Percentiles rank a stretch among this genome's conserved stretches.
Conservation (phyloP, 2,329 filamentous ascomycete species). For the Pseudophaeomoniella oleicola region DNA sequence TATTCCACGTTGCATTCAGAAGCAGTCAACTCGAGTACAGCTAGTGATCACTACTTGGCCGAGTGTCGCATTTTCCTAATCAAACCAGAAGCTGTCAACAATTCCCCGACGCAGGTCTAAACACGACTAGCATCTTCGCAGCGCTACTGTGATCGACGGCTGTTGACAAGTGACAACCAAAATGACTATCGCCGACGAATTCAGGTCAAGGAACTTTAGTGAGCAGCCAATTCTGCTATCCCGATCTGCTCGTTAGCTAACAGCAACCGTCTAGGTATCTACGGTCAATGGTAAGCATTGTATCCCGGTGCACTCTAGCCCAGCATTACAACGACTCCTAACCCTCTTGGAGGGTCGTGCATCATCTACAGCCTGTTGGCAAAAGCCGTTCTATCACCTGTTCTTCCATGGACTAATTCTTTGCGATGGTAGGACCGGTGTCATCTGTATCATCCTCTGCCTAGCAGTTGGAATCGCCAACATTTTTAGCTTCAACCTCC, state of each 20-base stretch:
- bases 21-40: no score
- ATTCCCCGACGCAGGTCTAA: no score
- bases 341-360: conserved; percentile 4
- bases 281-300: conserved; percentile 49
- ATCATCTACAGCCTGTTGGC: background rate
- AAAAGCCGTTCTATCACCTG: background rate
- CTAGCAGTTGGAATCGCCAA: conserved; percentile 55
- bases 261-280: conserved; percentile 39
- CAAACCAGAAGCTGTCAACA: no score
- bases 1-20: no score
- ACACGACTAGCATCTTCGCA: no score
- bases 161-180: no score
- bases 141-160: no score
- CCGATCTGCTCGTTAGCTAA: conserved; percentile 13
- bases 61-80: no score
- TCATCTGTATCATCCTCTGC: conserved; percentile 49
- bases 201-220: conserved; percentile 54
- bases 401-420: no score
- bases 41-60: no score
- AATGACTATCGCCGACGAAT: conserved; percentile 49
- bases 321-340: background rate
- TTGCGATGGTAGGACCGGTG: conserved; percentile 24
- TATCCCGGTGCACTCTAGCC: conserved; percentile 1
- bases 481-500: conserved; percentile 46
- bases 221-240: conserved; percentile 16